Percentiles rank a stretch among this genome's conserved stretches.
Conservation (phyloP, 2,329 filamentous ascomycete genomes). For the Colletotrichum eremochloae region DNA sequence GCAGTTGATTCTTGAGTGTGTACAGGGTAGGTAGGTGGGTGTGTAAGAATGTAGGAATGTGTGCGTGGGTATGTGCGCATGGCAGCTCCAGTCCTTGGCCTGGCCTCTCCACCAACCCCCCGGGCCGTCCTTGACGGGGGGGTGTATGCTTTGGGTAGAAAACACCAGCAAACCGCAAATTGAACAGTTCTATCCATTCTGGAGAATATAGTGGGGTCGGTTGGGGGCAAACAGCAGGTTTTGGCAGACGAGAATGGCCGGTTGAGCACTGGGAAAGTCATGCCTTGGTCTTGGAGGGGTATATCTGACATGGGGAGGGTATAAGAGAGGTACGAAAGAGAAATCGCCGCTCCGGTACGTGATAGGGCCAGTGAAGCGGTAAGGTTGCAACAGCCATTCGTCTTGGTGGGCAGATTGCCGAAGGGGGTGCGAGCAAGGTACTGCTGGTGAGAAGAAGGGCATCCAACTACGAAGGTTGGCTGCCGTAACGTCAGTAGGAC, state of each 20-base stretch:
- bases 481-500: constrained; percentile 22
- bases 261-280: constrained; percentile 36
- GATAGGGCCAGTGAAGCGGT: constrained; percentile 42
- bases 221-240: constrained; percentile 41
- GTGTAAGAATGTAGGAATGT: constrained; percentile 19
- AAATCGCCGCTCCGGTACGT: constrained; percentile 35
- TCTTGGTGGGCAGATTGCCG: constrained; percentile 41
- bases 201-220: constrained; percentile 30
- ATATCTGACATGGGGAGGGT: constrained; percentile 44
- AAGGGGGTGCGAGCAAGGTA: constrained; percentile 32
- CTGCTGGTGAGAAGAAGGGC: constrained; percentile 24
- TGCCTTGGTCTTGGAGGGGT: constrained; percentile 41
- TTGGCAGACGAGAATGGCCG: constrained; percentile 34
- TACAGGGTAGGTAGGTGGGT: background rate
- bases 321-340: constrained; percentile 41
- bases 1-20: constrained; percentile 36
- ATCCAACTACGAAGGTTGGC: constrained; percentile 8
- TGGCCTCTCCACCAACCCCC: constrained; percentile 12
- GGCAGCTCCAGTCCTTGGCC: constrained; percentile 32
- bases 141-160: constrained; percentile 29
- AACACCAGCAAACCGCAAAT: constrained; percentile 25
- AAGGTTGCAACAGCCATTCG: constrained; percentile 40
- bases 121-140: constrained; percentile 25
- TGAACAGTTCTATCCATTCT: constrained; percentile 36
- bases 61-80: constrained; percentile 26